Base-by-base conservation (phyloP, 441 rosid species). In the Jatropha multifida region DNA sequence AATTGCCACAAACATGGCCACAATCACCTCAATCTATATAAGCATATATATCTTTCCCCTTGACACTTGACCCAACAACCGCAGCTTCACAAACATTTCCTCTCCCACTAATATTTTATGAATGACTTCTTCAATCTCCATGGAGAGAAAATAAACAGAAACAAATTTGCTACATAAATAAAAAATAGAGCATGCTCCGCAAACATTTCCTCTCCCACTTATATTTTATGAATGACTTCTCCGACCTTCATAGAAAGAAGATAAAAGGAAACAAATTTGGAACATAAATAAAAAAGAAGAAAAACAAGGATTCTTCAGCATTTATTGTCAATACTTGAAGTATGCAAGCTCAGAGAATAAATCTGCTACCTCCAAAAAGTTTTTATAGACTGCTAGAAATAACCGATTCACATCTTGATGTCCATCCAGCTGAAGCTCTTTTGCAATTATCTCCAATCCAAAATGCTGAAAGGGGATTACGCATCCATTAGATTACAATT, bases 391-490 rank as follows among this genome's bases (percentile, higher is more conserved):
- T 59, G 94, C 93, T 80, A 92, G 77, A 81, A 76, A 94, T 75
- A 94, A 77, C 20, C 90, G 85, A 20, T 80, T 88, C 80, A 86
- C 97, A 80, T 94, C 87, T 0, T 89, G 92, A 65, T 94, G 94
- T 18, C 78, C 89, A 4, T 83, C 87, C 52, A 90, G 87, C 26
- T 80, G 87, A 56, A 92, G 90, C 80, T 94, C 98, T 81, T 87
- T 86, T 14, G 92, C 92, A 59, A 89, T 86, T 49, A 89, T 87
- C 88, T 90, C 97, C 76, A 87, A 86, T 5, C 97, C 96, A 79
- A 88, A 90, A 79, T 92, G 98, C 94, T 93, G 73, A 42, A 76
- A 32, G 5, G 12, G 23, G 58, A 56, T n/a, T 1, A 77, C 52
- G 68, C 20, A 73, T n/a, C 7, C 12, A 56, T 56, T 20, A 56